Conservation (phyloP, 139 green algal species). For the Limnomonas spitsbergensis region DNA sequence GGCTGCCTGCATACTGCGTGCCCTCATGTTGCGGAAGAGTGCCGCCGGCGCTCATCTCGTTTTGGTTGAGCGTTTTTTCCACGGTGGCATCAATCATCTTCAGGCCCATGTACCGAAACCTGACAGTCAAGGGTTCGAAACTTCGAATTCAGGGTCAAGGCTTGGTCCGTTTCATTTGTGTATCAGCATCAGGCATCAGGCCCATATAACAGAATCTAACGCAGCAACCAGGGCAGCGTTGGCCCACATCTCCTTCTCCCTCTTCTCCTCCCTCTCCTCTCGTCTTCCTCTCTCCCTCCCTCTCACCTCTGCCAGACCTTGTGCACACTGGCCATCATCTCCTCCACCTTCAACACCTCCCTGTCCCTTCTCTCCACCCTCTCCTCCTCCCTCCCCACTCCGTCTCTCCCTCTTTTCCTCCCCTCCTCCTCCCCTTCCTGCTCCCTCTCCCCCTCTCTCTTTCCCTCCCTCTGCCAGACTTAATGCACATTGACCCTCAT, state of each 20-base stretch:
- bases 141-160: not conserved
- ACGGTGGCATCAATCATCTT: not conserved
- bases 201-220: too few species aligned
- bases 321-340: too few species aligned
- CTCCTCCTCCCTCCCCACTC: too few species aligned
- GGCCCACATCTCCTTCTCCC: too few species aligned
- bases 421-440: too few species aligned
- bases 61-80: not conserved
- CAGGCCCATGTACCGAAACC: slow-evolving; percentile 33
- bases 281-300: too few species aligned
- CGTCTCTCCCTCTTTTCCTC: too few species aligned
- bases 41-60: not conserved
- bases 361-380: not conserved
- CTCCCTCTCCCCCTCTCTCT: too few species aligned
- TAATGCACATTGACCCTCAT: not conserved
- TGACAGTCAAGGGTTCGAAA: not conserved
- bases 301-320: not conserved
- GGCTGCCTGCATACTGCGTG: not conserved
- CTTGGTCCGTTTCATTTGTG: not conserved
- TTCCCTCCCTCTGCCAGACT: not conserved
- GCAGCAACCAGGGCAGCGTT: too few species aligned
- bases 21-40: slow-evolving; percentile 12
- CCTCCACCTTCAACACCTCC: too few species aligned
- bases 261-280: too few species aligned
- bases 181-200: too few species aligned